Evolutionary conservation across 2,329 filamentous ascomycete genomes (phyloP).

Genomic region (Penicillium sp.): DNA sequence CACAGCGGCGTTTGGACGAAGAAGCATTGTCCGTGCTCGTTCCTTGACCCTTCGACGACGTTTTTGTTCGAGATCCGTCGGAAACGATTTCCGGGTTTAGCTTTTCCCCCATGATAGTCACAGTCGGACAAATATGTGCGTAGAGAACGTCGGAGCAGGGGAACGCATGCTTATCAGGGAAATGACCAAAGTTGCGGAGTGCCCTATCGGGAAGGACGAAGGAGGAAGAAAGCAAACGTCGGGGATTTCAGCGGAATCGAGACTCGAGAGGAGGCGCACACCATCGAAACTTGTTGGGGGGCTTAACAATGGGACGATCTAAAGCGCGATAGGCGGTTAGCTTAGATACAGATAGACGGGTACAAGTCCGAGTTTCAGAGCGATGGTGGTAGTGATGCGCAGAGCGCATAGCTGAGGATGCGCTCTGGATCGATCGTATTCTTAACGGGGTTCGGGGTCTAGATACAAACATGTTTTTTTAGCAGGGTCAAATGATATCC

Average conservation of each 20-base stretch:
- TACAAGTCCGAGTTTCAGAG: conserved; percentile 1
- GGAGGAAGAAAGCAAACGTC: neutral
- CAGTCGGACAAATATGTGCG: conserved; percentile 31
- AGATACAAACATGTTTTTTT: conserved; percentile 17
- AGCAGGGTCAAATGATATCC: conserved; percentile 10
- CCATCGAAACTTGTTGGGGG: conserved; percentile 11
- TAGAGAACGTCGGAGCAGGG: conserved; percentile 21
- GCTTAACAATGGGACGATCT: conserved; percentile 15
- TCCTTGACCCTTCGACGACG: conserved; percentile 31
- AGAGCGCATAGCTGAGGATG: neutral
- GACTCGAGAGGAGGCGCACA: conserved; percentile 13
- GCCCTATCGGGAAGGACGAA: conserved; percentile 9
- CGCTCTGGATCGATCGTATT: neutral
- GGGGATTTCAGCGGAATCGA: conserved; percentile 2
- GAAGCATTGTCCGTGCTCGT: conserved; percentile 37
- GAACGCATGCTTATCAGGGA: conserved; percentile 28
- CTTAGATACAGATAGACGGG: conserved; percentile 21
- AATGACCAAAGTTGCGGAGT: conserved; percentile 14
- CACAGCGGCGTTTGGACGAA: conserved; percentile 70
- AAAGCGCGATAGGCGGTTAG: conserved; percentile 16
- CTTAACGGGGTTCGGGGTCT: neutral
- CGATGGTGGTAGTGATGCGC: conserved; percentile 4
- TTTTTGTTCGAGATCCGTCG: conserved; percentile 23
- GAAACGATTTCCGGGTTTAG: conserved; percentile 18
- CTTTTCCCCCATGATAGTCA: conserved; percentile 32